These are phyloP conservation scores for Poa pratensis DNA, from an alignment of 176 grass and related monocot species.

Conservation along the genomic window DNA sequence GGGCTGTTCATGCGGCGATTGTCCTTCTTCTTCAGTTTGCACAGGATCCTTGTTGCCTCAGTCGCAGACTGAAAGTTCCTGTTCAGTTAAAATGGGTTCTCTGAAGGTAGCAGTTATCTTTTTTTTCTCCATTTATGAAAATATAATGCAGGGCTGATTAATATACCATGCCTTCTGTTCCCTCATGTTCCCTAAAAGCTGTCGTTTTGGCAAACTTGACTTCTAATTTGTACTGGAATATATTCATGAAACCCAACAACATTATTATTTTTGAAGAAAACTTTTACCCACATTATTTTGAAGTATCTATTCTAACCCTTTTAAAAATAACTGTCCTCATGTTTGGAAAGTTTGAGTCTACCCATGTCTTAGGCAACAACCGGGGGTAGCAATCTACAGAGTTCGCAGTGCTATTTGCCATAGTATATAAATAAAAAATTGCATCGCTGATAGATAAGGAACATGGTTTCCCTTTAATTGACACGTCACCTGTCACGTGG, in stretches of 20 bases:
- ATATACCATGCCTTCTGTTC: conserved; percentile 23
- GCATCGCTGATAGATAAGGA: conserved; percentile 14
- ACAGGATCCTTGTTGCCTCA: conserved; percentile 49
- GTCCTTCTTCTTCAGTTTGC: conserved; percentile 83
- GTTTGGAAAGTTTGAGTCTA: background rate
- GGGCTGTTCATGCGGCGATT: conserved; percentile 98
- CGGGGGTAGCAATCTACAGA: background rate
- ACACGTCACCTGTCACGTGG: background rate
- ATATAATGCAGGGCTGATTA: conserved; percentile 7
- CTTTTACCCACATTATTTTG: background rate
- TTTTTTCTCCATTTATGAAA: conserved; percentile 33
- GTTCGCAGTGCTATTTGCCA: conserved; percentile 1
- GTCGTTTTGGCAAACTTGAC: conserved; percentile 4
- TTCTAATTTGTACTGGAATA: background rate
- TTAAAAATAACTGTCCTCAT: background rate
- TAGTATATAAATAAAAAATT: conserved; percentile 22
- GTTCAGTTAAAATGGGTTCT: conserved; percentile 80
- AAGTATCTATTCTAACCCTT: background rate
- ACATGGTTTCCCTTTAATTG: conserved; percentile 3
- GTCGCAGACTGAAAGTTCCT: conserved; percentile 53
- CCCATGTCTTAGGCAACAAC: background rate
- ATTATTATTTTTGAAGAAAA: background rate
- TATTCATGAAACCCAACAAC: background rate
- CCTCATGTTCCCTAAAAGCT: background rate
- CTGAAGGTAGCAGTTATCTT: conserved; percentile 66